Percentiles rank a stretch among this genome's conserved stretches.
Evolutionary conservation across 2,329 filamentous ascomycete species (phyloP).

Genomic region (Elsinoe necatrix): DNA sequence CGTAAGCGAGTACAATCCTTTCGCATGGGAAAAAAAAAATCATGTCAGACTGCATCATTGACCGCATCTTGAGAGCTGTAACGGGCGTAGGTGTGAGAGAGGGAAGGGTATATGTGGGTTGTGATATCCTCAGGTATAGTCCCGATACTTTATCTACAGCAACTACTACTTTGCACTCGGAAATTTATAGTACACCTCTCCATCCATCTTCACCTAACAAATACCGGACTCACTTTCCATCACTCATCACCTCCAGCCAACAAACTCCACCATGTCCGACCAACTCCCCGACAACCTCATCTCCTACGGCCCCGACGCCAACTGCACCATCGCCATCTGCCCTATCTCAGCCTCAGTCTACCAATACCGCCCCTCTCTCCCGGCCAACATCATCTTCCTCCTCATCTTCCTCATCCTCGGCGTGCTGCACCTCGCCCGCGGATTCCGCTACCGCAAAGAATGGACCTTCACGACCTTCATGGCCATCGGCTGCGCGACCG

Average conservation of each 20-base stretch:
- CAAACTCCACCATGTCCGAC: background rate
- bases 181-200: background rate
- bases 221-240: background rate
- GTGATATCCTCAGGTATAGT: background rate
- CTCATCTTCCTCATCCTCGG: slow-evolving; percentile 43
- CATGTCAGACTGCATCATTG: slow-evolving; percentile 2
- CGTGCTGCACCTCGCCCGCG: slow-evolving; percentile 35
- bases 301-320: slow-evolving; percentile 12
- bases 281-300: background rate
- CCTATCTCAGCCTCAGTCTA: slow-evolving; percentile 29
- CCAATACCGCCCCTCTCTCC: slow-evolving; percentile 46
- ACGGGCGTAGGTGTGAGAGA: background rate
- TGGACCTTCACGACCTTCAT: slow-evolving; percentile 48
- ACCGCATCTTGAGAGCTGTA: background rate
- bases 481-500: slow-evolving; percentile 44
- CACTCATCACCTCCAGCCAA: background rate
- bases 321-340: slow-evolving; percentile 15
- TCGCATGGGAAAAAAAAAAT: background rate
- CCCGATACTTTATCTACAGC: background rate
- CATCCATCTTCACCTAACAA: background rate
- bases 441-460: slow-evolving; percentile 37
- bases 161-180: background rate
- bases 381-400: slow-evolving; percentile 46
- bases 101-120: slow-evolving; percentile 3
- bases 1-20: background rate